Conservation (phyloP, 306 rosid genomes). For the Alnus glutinosa region DNA sequence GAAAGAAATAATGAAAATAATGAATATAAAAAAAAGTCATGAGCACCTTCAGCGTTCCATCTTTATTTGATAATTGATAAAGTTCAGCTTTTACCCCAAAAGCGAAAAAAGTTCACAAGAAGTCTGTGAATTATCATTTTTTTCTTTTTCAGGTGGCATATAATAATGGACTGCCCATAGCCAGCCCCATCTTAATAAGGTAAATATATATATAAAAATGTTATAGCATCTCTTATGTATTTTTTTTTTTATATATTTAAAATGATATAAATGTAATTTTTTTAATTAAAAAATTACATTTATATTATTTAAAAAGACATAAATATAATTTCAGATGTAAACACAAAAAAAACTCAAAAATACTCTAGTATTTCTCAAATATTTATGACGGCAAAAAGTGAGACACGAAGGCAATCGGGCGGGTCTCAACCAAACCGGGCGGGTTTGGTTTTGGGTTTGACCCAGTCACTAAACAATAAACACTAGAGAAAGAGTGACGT, state of each 20-base stretch:
- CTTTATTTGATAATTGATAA: no score
- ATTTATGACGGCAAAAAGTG: no score
- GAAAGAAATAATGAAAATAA: not conserved
- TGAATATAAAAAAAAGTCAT: not conserved
- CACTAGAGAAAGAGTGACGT: slow-evolving; percentile 4
- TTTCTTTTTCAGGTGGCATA: slow-evolving; percentile 1
- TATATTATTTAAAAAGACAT: no score
- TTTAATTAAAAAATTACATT: no score
- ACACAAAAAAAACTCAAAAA: no score
- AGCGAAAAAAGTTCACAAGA: slow-evolving; percentile 15
- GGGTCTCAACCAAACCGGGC: not conserved
- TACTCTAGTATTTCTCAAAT: no score
- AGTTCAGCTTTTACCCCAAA: not conserved
- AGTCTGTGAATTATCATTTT: slow-evolving; percentile 12
- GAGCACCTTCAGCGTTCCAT: not conserved
- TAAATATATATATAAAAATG: no score
- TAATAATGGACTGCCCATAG: slow-evolving; percentile 3
- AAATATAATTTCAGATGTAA: no score
- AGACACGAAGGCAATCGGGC: slow-evolving; percentile 2
- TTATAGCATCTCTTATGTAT: no score
- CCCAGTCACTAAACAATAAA: not conserved
- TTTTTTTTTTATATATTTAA: no score
- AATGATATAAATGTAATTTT: no score
- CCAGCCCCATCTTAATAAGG: not conserved
- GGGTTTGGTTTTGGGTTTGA: not conserved